A percentile compares a stretch with the other conserved stretches of the same genome.
phyloP scores from a whole-genome alignment of 2,329 filamentous ascomycete species.

The Scopulariopsis brevicaulis region DNA sequence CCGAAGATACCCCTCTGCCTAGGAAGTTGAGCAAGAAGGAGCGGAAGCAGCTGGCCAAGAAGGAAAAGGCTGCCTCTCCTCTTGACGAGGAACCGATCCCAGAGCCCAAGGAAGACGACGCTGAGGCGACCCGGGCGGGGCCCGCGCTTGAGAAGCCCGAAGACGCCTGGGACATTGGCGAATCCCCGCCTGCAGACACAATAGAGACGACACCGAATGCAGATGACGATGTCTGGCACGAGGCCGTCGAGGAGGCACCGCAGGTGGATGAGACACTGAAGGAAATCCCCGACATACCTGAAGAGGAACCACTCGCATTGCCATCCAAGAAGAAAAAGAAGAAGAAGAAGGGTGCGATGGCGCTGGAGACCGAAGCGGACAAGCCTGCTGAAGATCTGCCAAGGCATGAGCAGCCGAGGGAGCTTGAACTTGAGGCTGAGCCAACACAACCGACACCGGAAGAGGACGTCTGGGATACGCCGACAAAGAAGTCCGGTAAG shows the following conservation, averaged over 20 bases:
- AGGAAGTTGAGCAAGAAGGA: slow-evolving; percentile 6
- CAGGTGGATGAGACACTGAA: neutral
- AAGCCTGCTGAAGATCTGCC: neutral
- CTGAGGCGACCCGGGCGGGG: slow-evolving; percentile 1
- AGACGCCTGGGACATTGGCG: neutral
- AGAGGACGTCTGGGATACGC: slow-evolving; percentile 23
- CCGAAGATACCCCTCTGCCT: neutral
- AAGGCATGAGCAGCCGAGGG: neutral
- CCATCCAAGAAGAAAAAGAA: slow-evolving; percentile 5
- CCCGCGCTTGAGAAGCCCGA: neutral
- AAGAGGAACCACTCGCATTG: neutral
- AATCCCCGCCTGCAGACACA: slow-evolving; percentile 28
- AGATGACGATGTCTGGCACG: slow-evolving; percentile 4
- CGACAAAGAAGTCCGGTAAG: slow-evolving; percentile 17
- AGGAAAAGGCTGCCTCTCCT: slow-evolving; percentile 12
- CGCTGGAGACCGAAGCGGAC: neutral
- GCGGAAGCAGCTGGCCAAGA: slow-evolving; percentile 2
- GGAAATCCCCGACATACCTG: neutral
- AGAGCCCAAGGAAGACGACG: slow-evolving; percentile 6
- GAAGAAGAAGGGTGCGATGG: slow-evolving; percentile 4
- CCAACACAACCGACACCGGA: slow-evolving; percentile 11
- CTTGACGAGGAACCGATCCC: slow-evolving; percentile 20
- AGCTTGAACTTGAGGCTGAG: neutral
- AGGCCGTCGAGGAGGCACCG: neutral
- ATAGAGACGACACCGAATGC: neutral